Evolutionary conservation across 345 rosid genomes (phyloP), one percentile per base, ranked within the genome.

Genomic region (Euphorbia pulcherrima): DNA sequence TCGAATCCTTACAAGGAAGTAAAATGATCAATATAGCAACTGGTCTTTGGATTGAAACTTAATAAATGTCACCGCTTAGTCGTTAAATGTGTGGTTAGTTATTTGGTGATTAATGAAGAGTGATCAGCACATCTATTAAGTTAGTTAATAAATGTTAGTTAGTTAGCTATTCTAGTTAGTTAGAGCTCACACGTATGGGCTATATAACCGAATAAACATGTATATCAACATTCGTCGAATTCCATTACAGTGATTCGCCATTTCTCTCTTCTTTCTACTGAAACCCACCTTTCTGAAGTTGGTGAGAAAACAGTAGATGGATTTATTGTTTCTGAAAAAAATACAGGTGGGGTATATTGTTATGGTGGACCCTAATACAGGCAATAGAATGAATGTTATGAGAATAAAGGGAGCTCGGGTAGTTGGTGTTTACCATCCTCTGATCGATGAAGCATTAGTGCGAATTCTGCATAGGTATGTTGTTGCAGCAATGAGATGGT

Each of bases 311-410:
- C 18, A 5, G 3, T 28, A 21, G 37, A n/a, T n/a, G n/a, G n/a
- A n/a, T n/a, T n/a, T n/a, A n/a, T 20, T 72, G 48, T 51, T 47
- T n/a, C 13, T 48, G n/a, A n/a, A 2, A 18, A 2, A 18, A 16
- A 53, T 78, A 69, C 83, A 91, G 99, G 99, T 83, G 65, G 99
- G 99, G 62, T 94, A 91, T 80, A 84, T 91, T 62, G 92, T 91
- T 60, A 88, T 89, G 97, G 78, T 82, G 62, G 96, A 94, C 70
- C 89, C 81, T 68, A 72, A 57, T 17, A 82, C 90, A 18, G 89
- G 96, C 6, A 26, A 30, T 65, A 84, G 89, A 82, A 82, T 46
- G 69, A 83, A 78, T 65, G 72, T 91, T 16, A 70, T 89, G 72
- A 84, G 99, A 74, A 84, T 94, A 83, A 87, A 79, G 68, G 88